Conservation (phyloP, 202 grass and related monocot species). For the Eragrostis tef region DNA sequence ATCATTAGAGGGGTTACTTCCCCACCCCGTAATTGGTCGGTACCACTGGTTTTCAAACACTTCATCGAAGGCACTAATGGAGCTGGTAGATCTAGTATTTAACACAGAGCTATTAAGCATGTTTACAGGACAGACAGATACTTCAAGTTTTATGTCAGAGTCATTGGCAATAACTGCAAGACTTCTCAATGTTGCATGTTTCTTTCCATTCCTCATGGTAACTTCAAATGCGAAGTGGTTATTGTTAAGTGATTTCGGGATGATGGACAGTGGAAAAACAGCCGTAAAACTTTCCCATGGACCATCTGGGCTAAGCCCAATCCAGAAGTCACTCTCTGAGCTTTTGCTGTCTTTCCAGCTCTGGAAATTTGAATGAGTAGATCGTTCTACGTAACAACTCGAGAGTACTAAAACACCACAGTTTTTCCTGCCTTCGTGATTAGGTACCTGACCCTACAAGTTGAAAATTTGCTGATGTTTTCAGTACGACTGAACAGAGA, state of each 20-base stretch:
- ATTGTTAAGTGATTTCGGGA: slow-evolving; percentile 81
- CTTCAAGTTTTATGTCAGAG: slow-evolving; percentile 83
- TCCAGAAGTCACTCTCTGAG: slow-evolving; percentile 75
- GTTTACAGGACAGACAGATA: slow-evolving; percentile 72
- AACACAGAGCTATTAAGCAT: slow-evolving; percentile 49
- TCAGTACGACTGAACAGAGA: slow-evolving; percentile 30
- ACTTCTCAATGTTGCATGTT: slow-evolving; percentile 80
- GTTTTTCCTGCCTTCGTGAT: slow-evolving; percentile 53
- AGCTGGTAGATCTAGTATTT: slow-evolving; percentile 49
- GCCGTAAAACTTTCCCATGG: slow-evolving; percentile 93
- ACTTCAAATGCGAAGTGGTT: slow-evolving; percentile 87
- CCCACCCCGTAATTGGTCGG: slow-evolving; percentile 82
- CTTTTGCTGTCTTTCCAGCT: slow-evolving; percentile 56
- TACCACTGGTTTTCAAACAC: slow-evolving; percentile 96
- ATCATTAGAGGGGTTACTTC: slow-evolving; percentile 51
- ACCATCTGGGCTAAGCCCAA: slow-evolving; percentile 83
- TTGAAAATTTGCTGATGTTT: slow-evolving; percentile 35
- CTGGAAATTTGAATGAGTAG: slow-evolving; percentile 68
- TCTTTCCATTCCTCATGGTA: slow-evolving; percentile 82
- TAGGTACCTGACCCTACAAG: slow-evolving; percentile 55
- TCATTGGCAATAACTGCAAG: slow-evolving; percentile 83
- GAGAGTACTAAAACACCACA: slow-evolving; percentile 79
- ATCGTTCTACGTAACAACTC: slow-evolving; percentile 80
- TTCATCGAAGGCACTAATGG: slow-evolving; percentile 66
- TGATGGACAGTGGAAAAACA: slow-evolving; percentile 72